Base-by-base conservation (phyloP, 2,329 filamentous ascomycete genomes). In the Daldinia eschscholtzii region DNA sequence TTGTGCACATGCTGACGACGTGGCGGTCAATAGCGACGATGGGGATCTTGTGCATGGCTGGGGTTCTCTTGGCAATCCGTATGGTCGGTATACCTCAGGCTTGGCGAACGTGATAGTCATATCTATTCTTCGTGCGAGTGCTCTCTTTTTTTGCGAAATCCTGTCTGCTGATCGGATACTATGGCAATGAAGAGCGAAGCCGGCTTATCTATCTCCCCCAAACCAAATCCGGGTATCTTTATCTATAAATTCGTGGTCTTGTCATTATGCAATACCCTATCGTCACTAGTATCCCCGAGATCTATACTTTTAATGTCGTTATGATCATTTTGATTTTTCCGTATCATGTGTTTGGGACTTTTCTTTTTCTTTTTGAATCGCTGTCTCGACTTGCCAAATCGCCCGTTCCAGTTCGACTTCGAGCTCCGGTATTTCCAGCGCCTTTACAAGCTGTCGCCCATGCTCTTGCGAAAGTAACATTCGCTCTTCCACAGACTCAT, bases 391-490 rank as follows among this genome's bases (percentile, higher is more conserved):
- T 79, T 95, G 92, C 84, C 89, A 89, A 65, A 93, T 89, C 4
- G 92, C 92, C 48, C 92, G 83, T 76, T 94, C 92, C 0, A 94
- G 84, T 77, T 94, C 92, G 15, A 90, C 82, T 61, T 89, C 88
- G 28, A 95, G 83, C 63, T 92, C 90, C 0, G 92, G 92, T 41
- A 93, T 85, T 5, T 90, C 83, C 30, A 94, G 80, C 6, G 85
- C 86, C 62, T 89, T 82, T 20, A 89, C 88, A 63, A 92, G 84
- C 64, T 84, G 81, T 70, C 84, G 85, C 2, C 88, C 87, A 72
- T 89, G 85, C 33, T 81, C 80, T 66, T 84, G 81, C 9, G 84
- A 83, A 6, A 89, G 79, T 28, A 89, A 77, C 72, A 89, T 80
- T 64, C 75, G 82, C 73, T 85, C 86, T 42, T 81, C 82, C 30